Evolutionary conservation across 2,329 filamentous ascomycete genomes (phyloP).

Genomic region (Cordyceps tenuipes): DNA sequence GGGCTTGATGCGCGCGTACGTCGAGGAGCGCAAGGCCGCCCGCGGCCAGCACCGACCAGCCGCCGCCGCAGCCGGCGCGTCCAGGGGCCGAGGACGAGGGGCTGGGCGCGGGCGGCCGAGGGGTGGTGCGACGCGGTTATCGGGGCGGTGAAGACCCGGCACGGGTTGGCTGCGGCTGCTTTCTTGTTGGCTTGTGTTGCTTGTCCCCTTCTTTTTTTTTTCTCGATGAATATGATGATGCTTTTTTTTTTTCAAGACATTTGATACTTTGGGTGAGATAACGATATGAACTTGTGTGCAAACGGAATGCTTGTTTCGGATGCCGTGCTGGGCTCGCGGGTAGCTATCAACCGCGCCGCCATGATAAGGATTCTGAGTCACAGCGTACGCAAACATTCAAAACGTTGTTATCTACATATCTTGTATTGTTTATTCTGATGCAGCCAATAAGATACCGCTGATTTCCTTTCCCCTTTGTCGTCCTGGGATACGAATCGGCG

Average conservation of each 20-base stretch:
- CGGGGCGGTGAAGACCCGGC: constrained; percentile 9
- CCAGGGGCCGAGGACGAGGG: constrained; percentile 15
- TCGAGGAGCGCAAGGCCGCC: constrained; percentile 51
- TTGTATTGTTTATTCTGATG: not conserved
- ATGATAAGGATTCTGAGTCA: not conserved
- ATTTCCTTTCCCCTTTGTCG: not conserved
- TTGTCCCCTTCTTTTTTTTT: not conserved
- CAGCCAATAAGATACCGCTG: not conserved
- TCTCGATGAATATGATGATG: not conserved
- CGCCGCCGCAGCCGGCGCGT: constrained; percentile 12
- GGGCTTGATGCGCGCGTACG: constrained; percentile 60
- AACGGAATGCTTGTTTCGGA: not conserved
- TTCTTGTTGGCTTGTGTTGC: no score
- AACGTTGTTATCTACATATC: not conserved
- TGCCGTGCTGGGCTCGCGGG: not conserved
- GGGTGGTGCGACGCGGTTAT: constrained; percentile 19
- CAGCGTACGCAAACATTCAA: not conserved
- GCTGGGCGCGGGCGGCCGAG: constrained; percentile 16
- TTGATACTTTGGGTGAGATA: no score
- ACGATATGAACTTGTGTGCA: not conserved
- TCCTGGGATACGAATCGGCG: not conserved
- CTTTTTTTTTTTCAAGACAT: not conserved
- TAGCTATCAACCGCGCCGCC: not conserved
- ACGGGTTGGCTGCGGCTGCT: no score
- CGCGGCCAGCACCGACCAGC: not conserved